Percentiles rank a stretch among this genome's conserved stretches.
Conservation (phyloP, 345 rosid genomes). For the Salix purpurea region DNA sequence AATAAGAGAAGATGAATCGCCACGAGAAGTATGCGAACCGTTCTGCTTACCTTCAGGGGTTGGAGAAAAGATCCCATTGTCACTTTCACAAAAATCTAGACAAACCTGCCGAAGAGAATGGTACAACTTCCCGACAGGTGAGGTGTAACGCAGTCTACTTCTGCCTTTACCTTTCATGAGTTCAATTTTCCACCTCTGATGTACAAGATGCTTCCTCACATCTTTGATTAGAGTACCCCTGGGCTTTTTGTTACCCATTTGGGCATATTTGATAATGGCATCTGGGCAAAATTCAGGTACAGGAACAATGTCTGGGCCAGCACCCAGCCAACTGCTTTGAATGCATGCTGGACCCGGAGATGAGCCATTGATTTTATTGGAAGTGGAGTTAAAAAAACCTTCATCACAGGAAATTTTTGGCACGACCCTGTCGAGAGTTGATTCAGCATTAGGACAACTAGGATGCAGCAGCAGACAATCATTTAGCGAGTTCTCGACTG, state of each 20-base stretch:
- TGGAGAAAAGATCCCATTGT: not conserved
- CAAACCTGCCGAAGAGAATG: constrained; percentile 55
- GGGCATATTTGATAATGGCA: constrained; percentile 38
- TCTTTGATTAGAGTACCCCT: not conserved
- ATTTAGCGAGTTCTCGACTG: not conserved
- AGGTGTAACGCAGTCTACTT: constrained; percentile 43
- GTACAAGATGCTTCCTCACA: constrained; percentile 51
- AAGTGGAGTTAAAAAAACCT: constrained; percentile 15
- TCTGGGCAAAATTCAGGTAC: constrained; percentile 51
- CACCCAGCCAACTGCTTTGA: constrained; percentile 38
- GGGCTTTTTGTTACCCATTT: not conserved
- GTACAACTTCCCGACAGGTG: constrained; percentile 53
- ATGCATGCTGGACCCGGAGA: not conserved
- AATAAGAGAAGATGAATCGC: constrained; percentile 5
- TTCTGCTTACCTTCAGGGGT: constrained; percentile 14
- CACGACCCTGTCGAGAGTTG: constrained; percentile 14
- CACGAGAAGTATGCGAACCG: not conserved
- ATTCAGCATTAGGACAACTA: not conserved
- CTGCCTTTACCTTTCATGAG: constrained; percentile 1
- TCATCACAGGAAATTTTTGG: constrained; percentile 20
- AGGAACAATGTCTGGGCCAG: constrained; percentile 33
- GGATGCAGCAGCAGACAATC: not conserved
- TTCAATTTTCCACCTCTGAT: constrained; percentile 57
- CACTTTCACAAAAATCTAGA: constrained; percentile 20
- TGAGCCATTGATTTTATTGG: constrained; percentile 4